Evolutionary conservation across 495 filamentous ascomycete species (phyloP).

Genomic region (Penicillium soppii): DNA sequence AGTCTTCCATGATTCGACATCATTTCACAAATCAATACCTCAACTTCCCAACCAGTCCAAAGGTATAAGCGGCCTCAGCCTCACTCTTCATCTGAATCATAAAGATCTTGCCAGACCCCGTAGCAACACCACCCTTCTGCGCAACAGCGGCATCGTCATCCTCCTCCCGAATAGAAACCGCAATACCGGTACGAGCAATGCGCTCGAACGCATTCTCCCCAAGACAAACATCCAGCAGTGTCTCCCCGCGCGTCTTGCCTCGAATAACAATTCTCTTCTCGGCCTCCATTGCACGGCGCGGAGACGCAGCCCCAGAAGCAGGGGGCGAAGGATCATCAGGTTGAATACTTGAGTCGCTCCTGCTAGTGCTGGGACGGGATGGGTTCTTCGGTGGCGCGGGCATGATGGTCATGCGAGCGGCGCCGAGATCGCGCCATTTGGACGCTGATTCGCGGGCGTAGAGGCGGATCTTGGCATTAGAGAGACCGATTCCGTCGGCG

Average conservation of each 20-base stretch:
- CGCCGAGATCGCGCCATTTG: conserved; percentile 89
- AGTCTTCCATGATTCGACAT: too few relatives aligned
- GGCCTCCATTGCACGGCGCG: conserved; percentile 37
- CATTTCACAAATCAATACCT: conserved; percentile 42
- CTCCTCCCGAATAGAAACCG: conserved; percentile 84
- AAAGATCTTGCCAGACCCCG: conserved; percentile 70
- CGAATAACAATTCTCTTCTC: conserved; percentile 82
- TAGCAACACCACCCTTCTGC: conserved; percentile 66
- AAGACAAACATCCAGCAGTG: conserved; percentile 80
- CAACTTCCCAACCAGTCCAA: conserved; percentile 60
- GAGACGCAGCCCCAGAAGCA: conserved; percentile 36
- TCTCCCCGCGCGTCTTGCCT: conserved; percentile 62
- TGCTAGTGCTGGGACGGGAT: conserved; percentile 35
- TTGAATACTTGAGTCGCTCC: conserved; percentile 20
- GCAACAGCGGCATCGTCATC: conserved; percentile 66
- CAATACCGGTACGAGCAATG: conserved; percentile 79
- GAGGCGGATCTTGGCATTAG: conserved; percentile 77
- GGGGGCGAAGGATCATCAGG: conserved; percentile 20
- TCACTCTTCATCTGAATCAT: conserved; percentile 78
- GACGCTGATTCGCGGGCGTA: conserved; percentile 73
- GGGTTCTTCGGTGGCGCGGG: conserved; percentile 58
- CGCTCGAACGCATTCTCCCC: conserved; percentile 81
- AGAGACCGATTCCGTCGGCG: conserved; percentile 58
- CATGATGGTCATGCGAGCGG: conserved; percentile 77
- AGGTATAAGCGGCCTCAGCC: conserved; percentile 59